These are phyloP conservation scores for Saccharomycopsis sp. DNA, from an alignment of 805 yeast species.

Conservation along the genomic window DNA sequence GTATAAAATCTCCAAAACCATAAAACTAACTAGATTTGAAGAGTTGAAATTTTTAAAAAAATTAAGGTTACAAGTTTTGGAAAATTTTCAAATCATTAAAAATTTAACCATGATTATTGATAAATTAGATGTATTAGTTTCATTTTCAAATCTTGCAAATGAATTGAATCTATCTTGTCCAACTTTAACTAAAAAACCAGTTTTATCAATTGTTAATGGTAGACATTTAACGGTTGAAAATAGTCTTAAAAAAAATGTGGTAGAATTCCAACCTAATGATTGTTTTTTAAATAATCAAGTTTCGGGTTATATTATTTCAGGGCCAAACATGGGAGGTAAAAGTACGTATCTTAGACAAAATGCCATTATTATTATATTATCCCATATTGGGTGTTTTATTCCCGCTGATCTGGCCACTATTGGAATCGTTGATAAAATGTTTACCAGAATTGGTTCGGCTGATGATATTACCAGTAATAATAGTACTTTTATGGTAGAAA, in stretches of 20 bases:
- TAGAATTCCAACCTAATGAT: constrained; percentile 26
- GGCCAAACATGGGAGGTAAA: constrained; percentile 87
- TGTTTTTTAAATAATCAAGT: constrained; percentile 21
- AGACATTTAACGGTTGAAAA: constrained; percentile 84
- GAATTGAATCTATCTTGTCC: constrained; percentile 67
- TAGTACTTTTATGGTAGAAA: constrained; percentile 90
- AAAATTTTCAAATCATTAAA: constrained; percentile 37
- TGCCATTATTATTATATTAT: constrained; percentile 56
- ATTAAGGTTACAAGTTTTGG: constrained; percentile 38
- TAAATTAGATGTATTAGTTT: constrained; percentile 57
- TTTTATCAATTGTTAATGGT: constrained; percentile 48
- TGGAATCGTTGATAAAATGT: constrained; percentile 69
- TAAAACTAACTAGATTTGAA: constrained; percentile 38
- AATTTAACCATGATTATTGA: constrained; percentile 43
- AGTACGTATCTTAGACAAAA: constrained; percentile 67
- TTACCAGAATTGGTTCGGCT: constrained; percentile 75
- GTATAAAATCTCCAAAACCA: constrained; percentile 31
- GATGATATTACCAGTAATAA: constrained; percentile 71
- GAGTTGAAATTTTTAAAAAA: constrained; percentile 44
- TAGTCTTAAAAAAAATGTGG: constrained; percentile 38
- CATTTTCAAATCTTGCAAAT: constrained; percentile 63
- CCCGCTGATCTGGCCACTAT: constrained; percentile 56
- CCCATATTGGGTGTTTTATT: constrained; percentile 66
- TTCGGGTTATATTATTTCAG: constrained; percentile 57
- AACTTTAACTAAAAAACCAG: constrained; percentile 35